These are phyloP conservation scores for Avena sativa DNA, from an alignment of 176 grass and related monocot genomes.

Conservation along the genomic window DNA sequence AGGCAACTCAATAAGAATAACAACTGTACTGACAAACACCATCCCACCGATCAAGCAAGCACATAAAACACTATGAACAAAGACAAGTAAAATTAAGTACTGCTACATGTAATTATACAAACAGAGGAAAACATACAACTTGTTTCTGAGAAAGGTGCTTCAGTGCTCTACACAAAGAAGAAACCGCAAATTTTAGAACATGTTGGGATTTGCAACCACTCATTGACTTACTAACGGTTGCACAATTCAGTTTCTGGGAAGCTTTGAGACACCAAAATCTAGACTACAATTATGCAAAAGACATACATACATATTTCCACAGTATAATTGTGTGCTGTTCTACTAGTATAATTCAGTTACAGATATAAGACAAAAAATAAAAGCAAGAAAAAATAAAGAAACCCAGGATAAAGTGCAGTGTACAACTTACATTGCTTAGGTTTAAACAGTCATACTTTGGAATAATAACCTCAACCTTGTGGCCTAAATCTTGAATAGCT, in stretches of 20 bases:
- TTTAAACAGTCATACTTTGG: slow-evolving; percentile 97
- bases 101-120: slow-evolving; percentile 14
- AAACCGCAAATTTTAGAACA: neutral
- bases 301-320: neutral
- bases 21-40: neutral
- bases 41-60: slow-evolving; percentile 18
- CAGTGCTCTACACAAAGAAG: neutral
- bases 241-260: neutral
- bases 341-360: slow-evolving; percentile 19
- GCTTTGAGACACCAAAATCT: slow-evolving; percentile 14
- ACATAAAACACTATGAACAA: neutral
- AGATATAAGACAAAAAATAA: slow-evolving; percentile 23
- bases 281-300: neutral
- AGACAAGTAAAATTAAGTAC: slow-evolving; percentile 19
- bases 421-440: slow-evolving; percentile 84
- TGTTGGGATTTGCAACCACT: neutral
- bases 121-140: neutral
- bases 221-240: neutral
- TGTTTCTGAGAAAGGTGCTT: neutral
- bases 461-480: slow-evolving; percentile 93
- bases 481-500: slow-evolving; percentile 94
- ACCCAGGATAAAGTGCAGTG: slow-evolving; percentile 12
- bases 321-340: neutral
- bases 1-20: neutral
- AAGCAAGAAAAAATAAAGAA: neutral